Conservation (phyloP, 177 flowering plant species). For the Vitis hybrid region DNA sequence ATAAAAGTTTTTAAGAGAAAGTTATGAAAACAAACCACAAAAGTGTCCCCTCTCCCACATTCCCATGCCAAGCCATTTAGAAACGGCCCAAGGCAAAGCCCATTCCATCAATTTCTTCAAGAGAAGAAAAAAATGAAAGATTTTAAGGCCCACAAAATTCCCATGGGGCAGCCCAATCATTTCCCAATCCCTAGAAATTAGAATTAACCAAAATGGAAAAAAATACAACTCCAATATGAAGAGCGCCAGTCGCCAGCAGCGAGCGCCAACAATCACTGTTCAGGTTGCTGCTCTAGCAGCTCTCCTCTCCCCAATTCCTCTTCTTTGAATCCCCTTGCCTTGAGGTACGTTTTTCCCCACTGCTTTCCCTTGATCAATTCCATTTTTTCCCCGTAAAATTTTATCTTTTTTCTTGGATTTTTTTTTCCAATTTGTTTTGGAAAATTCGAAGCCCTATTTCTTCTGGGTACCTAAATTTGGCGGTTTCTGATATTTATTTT, state of each 20-base stretch:
- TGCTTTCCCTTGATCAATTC: neutral
- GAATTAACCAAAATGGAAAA: neutral
- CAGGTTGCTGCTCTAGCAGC: neutral
- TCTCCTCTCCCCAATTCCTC: neutral
- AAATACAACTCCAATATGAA: neutral
- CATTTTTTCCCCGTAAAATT: neutral
- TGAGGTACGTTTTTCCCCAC: neutral
- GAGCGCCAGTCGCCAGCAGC: conserved; percentile 4
- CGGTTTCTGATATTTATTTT: neutral
- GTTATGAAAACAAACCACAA: too few species aligned
- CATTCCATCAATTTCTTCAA: too few species aligned
- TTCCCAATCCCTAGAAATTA: too few species aligned
- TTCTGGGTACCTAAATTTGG: neutral
- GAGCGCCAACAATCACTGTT: neutral
- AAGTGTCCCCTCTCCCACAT: too few species aligned
- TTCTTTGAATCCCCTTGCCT: neutral
- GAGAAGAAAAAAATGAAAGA: too few species aligned
- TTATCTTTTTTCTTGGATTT: neutral
- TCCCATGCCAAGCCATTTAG: too few species aligned
- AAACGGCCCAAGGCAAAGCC: too few species aligned
- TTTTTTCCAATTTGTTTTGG: neutral
- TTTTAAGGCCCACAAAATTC: too few species aligned
- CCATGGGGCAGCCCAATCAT: too few species aligned
- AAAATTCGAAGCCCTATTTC: neutral
- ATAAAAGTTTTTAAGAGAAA: too few species aligned